Conservation (phyloP, 1,284 basidiomycete species). For the Exsudoporus floridanus region DNA sequence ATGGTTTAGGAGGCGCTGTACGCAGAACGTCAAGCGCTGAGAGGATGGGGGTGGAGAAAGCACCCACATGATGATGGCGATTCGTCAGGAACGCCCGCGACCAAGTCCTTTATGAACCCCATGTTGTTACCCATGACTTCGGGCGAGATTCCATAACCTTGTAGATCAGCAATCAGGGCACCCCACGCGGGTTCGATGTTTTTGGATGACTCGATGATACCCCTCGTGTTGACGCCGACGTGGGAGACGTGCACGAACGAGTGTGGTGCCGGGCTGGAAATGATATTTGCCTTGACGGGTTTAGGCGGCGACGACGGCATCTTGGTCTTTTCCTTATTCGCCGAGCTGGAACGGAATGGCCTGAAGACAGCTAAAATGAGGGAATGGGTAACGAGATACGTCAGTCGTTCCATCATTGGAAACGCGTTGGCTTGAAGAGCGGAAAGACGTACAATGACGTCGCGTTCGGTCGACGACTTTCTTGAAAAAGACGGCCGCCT, state of each 20-base stretch:
- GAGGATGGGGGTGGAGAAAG: neutral
- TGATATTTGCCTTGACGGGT: conserved; percentile 57
- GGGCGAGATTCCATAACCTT: conserved; percentile 55
- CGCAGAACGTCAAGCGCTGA: neutral
- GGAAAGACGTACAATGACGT: conserved; percentile 32
- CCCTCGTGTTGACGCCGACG: conserved; percentile 74
- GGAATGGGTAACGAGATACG: neutral
- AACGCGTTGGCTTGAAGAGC: neutral
- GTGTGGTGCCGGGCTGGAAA: conserved; percentile 69
- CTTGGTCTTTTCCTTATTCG: conserved; percentile 28
- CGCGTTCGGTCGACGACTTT: conserved; percentile 44
- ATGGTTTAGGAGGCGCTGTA: conserved; percentile 15
- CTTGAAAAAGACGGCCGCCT: conserved; percentile 55
- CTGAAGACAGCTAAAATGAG: conserved; percentile 26
- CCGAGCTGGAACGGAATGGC: conserved; percentile 25
- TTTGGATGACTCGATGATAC: conserved; percentile 67
- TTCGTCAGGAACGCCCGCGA: conserved; percentile 37
- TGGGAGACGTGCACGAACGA: conserved; percentile 89
- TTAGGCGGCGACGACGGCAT: conserved; percentile 9
- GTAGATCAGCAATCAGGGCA: conserved; percentile 61
- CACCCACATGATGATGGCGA: conserved; percentile 17
- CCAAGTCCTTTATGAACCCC: conserved; percentile 67
- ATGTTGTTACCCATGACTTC: conserved; percentile 59
- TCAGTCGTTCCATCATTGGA: conserved; percentile 10
- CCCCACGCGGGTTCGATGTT: conserved; percentile 81